Conservation (phyloP, 2,329 filamentous ascomycete species). For the Colletotrichum gloeosporioides region DNA sequence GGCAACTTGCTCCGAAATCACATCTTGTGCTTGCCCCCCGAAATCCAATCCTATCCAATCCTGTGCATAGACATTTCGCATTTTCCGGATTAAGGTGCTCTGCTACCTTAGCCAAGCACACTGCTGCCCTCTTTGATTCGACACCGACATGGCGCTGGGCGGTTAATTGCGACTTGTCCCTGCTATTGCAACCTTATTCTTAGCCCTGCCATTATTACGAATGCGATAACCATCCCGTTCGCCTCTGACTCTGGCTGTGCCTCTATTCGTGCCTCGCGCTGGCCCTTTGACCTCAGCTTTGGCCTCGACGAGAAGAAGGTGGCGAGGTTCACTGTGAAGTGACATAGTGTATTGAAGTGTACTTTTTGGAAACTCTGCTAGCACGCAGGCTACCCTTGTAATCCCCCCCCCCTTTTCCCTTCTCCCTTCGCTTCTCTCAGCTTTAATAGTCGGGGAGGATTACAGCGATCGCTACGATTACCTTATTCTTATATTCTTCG, state of each 20-base stretch:
- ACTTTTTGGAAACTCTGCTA: no score
- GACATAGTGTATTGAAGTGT: no score
- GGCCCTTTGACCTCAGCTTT: background rate
- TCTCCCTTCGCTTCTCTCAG: no score
- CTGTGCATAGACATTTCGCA: background rate
- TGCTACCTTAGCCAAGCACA: background rate
- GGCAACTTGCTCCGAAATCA: background rate
- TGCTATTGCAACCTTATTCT: constrained; percentile 18
- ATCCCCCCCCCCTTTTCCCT: no score
- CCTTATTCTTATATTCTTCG: no score
- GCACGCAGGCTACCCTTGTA: no score
- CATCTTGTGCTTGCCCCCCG: background rate
- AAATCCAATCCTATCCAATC: background rate
- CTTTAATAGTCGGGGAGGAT: no score
- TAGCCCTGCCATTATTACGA: background rate
- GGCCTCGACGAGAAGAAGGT: background rate
- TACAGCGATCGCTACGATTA: no score
- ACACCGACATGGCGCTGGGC: background rate
- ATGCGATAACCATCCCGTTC: background rate
- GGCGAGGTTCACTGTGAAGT: no score
- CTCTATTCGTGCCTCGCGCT: background rate
- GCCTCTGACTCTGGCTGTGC: background rate
- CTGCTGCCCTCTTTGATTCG: background rate
- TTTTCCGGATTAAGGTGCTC: background rate
- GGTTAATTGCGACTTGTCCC: constrained; percentile 4